Evolutionary conservation across 495 filamentous ascomycete species (phyloP).

Genomic region (Penicillium herquei): DNA sequence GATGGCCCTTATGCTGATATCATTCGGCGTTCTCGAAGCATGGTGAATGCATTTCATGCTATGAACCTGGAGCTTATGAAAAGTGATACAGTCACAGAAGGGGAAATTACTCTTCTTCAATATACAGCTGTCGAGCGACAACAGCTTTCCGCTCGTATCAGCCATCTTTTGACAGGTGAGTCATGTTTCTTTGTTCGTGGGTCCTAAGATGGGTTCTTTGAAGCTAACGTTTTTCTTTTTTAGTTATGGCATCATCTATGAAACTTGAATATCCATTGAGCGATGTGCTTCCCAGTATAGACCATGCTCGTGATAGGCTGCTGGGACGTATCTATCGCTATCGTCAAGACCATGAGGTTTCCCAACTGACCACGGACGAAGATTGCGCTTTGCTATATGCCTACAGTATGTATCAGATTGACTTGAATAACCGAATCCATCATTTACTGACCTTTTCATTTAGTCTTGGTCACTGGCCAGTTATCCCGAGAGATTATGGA

Average conservation of each 20-base stretch:
- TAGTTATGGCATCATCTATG: conserved; percentile 85
- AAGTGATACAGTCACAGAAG: conserved; percentile 69
- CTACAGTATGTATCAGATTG: conserved; percentile 52
- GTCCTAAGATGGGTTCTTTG: not conserved
- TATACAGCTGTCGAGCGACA: conserved; percentile 78
- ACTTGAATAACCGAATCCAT: not conserved
- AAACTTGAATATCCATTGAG: conserved; percentile 92
- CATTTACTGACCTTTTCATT: conserved; percentile 6
- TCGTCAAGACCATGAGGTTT: conserved; percentile 62
- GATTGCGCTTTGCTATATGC: conserved; percentile 72
- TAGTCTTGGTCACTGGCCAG: conserved; percentile 54
- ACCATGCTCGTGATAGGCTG: conserved; percentile 75
- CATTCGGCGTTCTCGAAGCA: conserved; percentile 71
- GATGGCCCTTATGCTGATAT: conserved; percentile 65
- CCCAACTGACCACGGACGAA: conserved; percentile 56
- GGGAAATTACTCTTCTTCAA: conserved; percentile 73
- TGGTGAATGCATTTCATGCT: conserved; percentile 90
- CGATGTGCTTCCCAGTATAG: conserved; percentile 78
- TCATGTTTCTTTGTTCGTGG: not conserved
- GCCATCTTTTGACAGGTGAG: conserved; percentile 83
- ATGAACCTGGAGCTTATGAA: conserved; percentile 92
- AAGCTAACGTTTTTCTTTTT: conserved; percentile 7
- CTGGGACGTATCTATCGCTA: conserved; percentile 90
- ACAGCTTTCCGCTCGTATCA: conserved; percentile 79
- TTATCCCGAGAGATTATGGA: conserved; percentile 50